Percentiles rank a stretch among this genome's conserved stretches.
phyloP scores from a whole-genome alignment of 2,329 filamentous ascomycete species.

The Metarhizium guizhouense region DNA sequence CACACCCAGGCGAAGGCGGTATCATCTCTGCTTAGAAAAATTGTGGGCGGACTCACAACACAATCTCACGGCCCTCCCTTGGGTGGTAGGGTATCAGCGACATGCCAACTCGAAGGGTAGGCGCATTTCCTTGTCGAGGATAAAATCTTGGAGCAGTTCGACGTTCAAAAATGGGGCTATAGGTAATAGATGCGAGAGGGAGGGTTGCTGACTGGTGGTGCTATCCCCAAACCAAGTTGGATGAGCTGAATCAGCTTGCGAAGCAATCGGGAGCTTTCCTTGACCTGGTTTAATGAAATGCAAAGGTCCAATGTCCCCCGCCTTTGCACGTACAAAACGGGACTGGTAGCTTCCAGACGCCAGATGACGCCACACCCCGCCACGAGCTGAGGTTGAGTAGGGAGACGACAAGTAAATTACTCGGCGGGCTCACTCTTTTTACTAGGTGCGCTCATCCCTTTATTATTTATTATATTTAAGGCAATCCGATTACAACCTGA shows the following conservation, averaged over 20 bases:
- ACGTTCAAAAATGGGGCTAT: not conserved
- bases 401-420: slow-evolving; percentile 17
- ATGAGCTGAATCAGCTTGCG: not conserved
- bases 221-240: not conserved
- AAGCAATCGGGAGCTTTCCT: not conserved
- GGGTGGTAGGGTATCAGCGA: slow-evolving; percentile 71
- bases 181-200: not conserved
- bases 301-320: slow-evolving; percentile 35
- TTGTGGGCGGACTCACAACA: slow-evolving; percentile 52
- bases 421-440: too few relatives aligned
- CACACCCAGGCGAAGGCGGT: not conserved
- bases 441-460: too few relatives aligned
- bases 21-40: not conserved
- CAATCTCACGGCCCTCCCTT: slow-evolving; percentile 66
- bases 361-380: too few relatives aligned
- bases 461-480: too few relatives aligned
- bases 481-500: too few relatives aligned
- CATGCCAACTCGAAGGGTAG: slow-evolving; percentile 22
- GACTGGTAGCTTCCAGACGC: too few relatives aligned
- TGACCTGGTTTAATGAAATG: not conserved
- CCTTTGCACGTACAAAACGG: slow-evolving; percentile 25
- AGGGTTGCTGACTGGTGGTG: not conserved
- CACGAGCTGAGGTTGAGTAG: too few relatives aligned
- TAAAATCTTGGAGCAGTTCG: not conserved
- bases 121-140: slow-evolving; percentile 4